Evolutionary conservation across 495 filamentous ascomycete genomes (phyloP), one percentile per base, ranked within the genome.

Genomic region (Acidomyces sp.): DNA sequence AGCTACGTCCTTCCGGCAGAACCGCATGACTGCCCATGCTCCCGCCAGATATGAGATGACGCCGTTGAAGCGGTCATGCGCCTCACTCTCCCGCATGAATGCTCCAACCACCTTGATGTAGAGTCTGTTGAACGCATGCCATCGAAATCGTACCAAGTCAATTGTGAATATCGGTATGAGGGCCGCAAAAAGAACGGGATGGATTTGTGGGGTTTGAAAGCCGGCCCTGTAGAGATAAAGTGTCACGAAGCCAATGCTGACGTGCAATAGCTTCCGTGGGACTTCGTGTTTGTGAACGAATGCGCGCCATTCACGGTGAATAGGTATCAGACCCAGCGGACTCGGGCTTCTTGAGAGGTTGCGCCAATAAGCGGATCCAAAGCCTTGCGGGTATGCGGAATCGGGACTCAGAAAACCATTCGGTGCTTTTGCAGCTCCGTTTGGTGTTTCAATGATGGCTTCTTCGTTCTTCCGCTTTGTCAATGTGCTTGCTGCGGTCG

Each of bases 31-130:
- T 13, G 74, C 70, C 68, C 85, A 95, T 16, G 86, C 78, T 11
- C 90, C 90, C 9, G 93, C 70, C 4, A 99, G 72, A 54, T 95
- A 99, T 71, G 82, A 94, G 40, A 99, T 87, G 38, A 95, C 88
- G 28, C 90, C 90, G 56, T 99, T 99, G 66, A 80, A 96, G 24
- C 83, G 82, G 12, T 72, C 64, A 22, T 52, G 48, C 39, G 86
- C 93, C 62, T 99, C 90, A 39, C 77, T 83, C 65, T 99, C 90
- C 39, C 90, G 81, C 90, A 99, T 99, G 42, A 96, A 66, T 11
- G 85, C 82, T 24, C 90, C 90, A 15, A 94, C 54, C 25, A 72
- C 74, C 21, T 70, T 72, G 44, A 93, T 87, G 55, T 99, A 99
- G 21, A 95, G 48, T 17, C 75, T 71, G 57, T 99, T 99, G 56